Evolutionary conservation across 108 stramenopile species (phyloP).

Genomic region (Mediolabrus comicus): DNA sequence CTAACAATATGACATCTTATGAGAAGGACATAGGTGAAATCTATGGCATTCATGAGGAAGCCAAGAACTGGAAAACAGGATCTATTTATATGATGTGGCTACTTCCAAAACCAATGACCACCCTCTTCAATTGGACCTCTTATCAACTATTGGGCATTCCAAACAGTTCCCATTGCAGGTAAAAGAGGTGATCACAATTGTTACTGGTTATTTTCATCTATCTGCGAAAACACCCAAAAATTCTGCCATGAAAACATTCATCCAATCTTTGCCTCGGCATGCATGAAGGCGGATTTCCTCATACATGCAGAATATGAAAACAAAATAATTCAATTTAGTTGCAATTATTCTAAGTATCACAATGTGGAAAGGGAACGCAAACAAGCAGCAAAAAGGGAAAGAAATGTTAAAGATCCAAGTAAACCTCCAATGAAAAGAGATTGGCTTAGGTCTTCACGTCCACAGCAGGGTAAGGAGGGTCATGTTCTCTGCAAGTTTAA

Average conservation of each 20-base stretch:
- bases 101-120: no score
- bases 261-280: background rate
- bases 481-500: background rate
- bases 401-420: background rate
- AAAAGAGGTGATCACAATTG: background rate
- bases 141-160: no score
- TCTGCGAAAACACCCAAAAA: background rate
- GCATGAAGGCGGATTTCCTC: background rate
- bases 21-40: no score
- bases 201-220: background rate
- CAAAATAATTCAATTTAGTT: background rate
- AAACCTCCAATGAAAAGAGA: background rate
- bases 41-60: no score
- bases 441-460: background rate
- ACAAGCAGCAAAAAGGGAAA: background rate
- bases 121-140: no score
- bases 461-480: background rate
- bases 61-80: no score
- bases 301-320: background rate
- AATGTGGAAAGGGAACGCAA: background rate
- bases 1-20: no score
- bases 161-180: background rate
- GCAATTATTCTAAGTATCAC: background rate
- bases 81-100: no score
- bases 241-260: background rate